Base-by-base conservation (phyloP, 805 yeast species). In the Hagleromyces aurorensis region DNA sequence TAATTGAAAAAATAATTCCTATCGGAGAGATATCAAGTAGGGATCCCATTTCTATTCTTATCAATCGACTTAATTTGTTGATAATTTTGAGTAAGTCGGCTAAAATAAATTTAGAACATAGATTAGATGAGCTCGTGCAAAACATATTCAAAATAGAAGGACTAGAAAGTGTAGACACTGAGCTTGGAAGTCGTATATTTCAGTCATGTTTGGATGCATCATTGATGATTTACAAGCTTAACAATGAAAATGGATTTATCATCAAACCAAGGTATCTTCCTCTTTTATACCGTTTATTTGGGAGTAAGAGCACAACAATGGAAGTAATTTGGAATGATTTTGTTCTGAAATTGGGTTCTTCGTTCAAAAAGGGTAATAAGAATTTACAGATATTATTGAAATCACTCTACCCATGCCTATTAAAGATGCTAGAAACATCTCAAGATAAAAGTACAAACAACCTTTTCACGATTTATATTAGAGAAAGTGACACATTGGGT, bases 1-100 rank as follows among this genome's bases (percentile, higher is more conserved):
- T 40, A 11, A 24, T 46, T 8, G 58, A 55, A 34, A 42, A 34
- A 27, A 39, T 54, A 4, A 49, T 46, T 10, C 59, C 61, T 2
- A 37, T 52, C 18, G 42, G 57, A 12, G 50, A 48, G 21, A 32
- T 54, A 4, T 27, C 46, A 2, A 16, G 16, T 4, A 29, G 25
- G 14, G 47, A 46, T 23, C 26, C 45, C 4, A 22, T 38, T 4
- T 36, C 48, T 1, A 44, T 48, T n/a, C 17, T 55, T 13, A 34
- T 36, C 4, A 55, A 55, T 23, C 36, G 61, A 26, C 29, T 54
- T 1, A 52, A 54, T 23, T 32, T 52, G 5, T 28, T 55, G 13
- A 25, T 52, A 23, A 33, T 44, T 1, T 32, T 55, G 13, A 46
- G 54, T 0, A 28, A 29, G 18, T 35, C 40, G 9, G 41, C 54